phyloP scores from a whole-genome alignment of 495 filamentous ascomycete genomes.

The Cercophora sp. region DNA sequence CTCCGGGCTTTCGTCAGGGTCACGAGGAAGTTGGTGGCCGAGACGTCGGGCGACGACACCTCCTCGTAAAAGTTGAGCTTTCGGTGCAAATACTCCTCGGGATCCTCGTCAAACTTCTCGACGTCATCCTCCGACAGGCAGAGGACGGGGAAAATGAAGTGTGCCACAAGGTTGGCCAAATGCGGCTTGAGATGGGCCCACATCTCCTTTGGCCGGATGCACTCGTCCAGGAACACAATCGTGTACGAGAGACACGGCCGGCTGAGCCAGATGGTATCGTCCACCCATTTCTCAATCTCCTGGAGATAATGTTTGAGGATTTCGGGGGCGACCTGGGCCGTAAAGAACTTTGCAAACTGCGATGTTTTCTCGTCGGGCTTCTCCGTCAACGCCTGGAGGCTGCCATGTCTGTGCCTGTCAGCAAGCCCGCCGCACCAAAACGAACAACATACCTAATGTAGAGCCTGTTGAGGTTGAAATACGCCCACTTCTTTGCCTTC shows the following conservation, averaged over 20 bases:
- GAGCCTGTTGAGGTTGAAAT: conserved; percentile 91
- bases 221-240: conserved; percentile 90
- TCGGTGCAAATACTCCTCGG: conserved; percentile 91
- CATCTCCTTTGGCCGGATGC: conserved; percentile 94
- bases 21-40: conserved; percentile 93
- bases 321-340: conserved; percentile 85
- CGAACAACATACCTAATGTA: conserved; percentile 71
- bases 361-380: conserved; percentile 62
- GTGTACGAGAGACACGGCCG: conserved; percentile 89
- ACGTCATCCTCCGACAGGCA: conserved; percentile 92
- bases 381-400: conserved; percentile 64
- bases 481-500: conserved; percentile 99
- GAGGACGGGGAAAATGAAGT: conserved; percentile 91
- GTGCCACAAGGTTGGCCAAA: conserved; percentile 83
- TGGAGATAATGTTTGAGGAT: conserved; percentile 89
- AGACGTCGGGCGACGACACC: conserved; percentile 90
- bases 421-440: conserved; percentile 14
- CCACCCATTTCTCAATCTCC: conserved; percentile 95
- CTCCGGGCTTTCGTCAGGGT: conserved; percentile 89
- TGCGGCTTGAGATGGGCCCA: conserved; percentile 93
- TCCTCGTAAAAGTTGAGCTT: conserved; percentile 98
- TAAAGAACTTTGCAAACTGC: conserved; percentile 83
- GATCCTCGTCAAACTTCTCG: conserved; percentile 89
- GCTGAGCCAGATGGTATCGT: conserved; percentile 91
- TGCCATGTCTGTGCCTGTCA: conserved; percentile 71